Conservation (phyloP, 306 rosid species). For the Hippophae tibetana region DNA sequence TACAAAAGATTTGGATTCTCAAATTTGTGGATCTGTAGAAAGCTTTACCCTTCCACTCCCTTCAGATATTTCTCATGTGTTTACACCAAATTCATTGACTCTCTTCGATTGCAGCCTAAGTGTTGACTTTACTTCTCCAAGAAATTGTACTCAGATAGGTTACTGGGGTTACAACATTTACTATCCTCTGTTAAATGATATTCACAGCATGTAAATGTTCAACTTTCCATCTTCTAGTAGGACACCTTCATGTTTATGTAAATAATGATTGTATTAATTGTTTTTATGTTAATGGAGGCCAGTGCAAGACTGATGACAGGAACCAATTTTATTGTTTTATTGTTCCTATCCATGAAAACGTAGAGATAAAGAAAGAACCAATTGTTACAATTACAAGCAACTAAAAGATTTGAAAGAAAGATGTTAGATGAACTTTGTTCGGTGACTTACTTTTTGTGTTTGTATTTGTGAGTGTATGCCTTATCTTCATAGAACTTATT, state of each 20-base stretch:
- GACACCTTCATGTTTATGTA: not conserved
- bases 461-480: no score
- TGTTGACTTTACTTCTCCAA: not conserved
- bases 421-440: no score
- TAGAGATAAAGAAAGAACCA: no score
- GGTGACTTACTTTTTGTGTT: no score
- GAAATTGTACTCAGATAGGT: not conserved
- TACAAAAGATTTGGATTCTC: rapidly evolving
- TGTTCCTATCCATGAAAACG: no score
- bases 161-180: constrained; percentile 1
- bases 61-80: not conserved
- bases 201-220: constrained; percentile 10
- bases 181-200: not conserved
- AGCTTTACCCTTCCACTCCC: not conserved
- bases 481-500: no score
- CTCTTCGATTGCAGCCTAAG: constrained; percentile 15
- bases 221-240: not conserved
- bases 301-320: no score
- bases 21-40: not conserved
- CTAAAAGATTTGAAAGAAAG: no score
- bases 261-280: constrained; percentile 19
- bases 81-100: rapidly evolving
- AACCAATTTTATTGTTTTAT: no score
- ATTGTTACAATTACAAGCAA: no score
- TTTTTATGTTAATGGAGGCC: not conserved